These are phyloP conservation scores for Talaromyces wortmannii DNA, from an alignment of 495 filamentous ascomycete species.

Conservation along the genomic window DNA sequence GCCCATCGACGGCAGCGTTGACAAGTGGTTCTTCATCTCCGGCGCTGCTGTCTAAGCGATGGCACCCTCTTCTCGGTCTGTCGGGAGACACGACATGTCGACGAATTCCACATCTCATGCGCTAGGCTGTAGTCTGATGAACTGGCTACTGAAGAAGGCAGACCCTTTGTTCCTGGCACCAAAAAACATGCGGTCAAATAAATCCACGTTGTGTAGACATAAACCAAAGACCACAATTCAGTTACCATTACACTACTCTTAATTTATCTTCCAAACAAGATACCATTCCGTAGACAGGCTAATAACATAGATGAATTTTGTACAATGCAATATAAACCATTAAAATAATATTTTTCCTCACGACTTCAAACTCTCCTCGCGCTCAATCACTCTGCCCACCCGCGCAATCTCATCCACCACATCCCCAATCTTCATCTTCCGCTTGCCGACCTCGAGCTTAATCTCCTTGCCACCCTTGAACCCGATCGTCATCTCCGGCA, in stretches of 20 bases:
- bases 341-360: constrained; percentile 20
- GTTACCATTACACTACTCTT: not conserved
- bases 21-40: constrained; percentile 99
- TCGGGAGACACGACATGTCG: not conserved
- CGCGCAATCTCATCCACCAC: constrained; percentile 84
- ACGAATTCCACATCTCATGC: not conserved
- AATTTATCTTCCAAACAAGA: too few species aligned
- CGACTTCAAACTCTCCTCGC: constrained; percentile 73
- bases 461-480: constrained; percentile 57
- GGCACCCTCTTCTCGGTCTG: not conserved
- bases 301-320: not conserved
- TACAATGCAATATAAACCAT: constrained; percentile 12
- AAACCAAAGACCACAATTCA: not conserved
- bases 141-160: not conserved
- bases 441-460: constrained; percentile 69
- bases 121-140: not conserved
- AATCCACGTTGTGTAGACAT: not conserved
- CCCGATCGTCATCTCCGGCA: constrained; percentile 51
- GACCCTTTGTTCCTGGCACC: too few species aligned
- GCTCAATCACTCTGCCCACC: constrained; percentile 71
- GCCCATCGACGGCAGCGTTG: constrained; percentile 90
- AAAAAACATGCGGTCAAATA: too few species aligned
- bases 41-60: constrained; percentile 73
- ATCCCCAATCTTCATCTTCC: constrained; percentile 77
- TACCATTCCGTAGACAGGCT: too few species aligned